Evolutionary conservation across 2,329 filamentous ascomycete species (phyloP).

Genomic region (Fusarium sp.): DNA sequence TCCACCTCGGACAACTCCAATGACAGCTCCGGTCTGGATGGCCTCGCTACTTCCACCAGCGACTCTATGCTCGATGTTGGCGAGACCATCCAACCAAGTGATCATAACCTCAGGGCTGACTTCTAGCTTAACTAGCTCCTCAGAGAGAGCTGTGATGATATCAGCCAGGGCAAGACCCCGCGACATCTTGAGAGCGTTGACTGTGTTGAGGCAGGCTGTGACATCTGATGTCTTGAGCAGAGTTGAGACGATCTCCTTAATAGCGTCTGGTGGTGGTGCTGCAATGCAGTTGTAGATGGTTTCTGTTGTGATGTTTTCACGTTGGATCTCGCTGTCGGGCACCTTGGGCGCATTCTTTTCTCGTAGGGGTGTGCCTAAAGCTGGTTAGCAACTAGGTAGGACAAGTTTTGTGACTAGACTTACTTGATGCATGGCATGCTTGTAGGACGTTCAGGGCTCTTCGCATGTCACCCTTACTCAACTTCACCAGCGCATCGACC

Average conservation of each 20-base stretch:
- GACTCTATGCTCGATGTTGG: conserved; percentile 91
- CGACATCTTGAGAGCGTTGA: conserved; percentile 86
- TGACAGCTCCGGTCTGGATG: conserved; percentile 91
- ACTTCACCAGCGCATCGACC: conserved; percentile 81
- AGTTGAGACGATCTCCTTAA: conserved; percentile 84
- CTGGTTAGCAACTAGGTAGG: conserved; percentile 9
- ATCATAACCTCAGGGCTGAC: conserved; percentile 89
- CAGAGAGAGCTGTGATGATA: conserved; percentile 86
- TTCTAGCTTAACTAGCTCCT: conserved; percentile 84
- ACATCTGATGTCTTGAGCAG: conserved; percentile 88
- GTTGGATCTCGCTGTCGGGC: conserved; percentile 72
- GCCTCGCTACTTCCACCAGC: conserved; percentile 87
- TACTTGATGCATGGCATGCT: conserved; percentile 94
- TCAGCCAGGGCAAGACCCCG: conserved; percentile 93
- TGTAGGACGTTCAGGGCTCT: conserved; percentile 94
- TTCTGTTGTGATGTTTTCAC: conserved; percentile 86
- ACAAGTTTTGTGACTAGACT: conserved; percentile 43
- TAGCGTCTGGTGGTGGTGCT: conserved; percentile 89
- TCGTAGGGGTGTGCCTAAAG: conserved; percentile 73
- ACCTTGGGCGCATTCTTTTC: conserved; percentile 69
- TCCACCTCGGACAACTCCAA: conserved; percentile 87
- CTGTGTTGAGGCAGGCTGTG: conserved; percentile 85
- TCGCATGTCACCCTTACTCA: conserved; percentile 97
- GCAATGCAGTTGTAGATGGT: conserved; percentile 98
- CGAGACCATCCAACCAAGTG: conserved; percentile 89